Base-by-base conservation (phyloP, 331 rosid genomes). In the Stylosanthes scabra region DNA sequence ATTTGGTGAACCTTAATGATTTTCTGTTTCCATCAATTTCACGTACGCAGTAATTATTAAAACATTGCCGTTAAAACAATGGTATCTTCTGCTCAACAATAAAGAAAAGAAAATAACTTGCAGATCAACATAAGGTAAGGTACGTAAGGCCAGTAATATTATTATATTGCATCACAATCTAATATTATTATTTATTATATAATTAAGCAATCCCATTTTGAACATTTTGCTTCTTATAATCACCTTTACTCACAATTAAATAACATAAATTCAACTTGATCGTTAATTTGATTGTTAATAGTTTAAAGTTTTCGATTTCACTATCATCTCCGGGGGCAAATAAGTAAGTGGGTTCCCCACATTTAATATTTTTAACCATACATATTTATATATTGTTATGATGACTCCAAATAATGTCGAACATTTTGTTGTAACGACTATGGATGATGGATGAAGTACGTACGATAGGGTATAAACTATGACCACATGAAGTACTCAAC, bases 1-100 rank as follows among this genome's bases (percentile, higher is more conserved):
- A 29, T 42, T 11, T 27, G 72, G 54, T 16, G 67, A 75, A 10
- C 39, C 66, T 74, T 65, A 56, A 55, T 74, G 79, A 56, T 59
- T 66, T 75, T 66, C 44, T 75, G 59, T 56, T 29, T 71, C 45
- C 15, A 11, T 71, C 15, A 27, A 25, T 25, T 66, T 65, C 57
- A 42, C 34, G 8, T 45, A 42, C 34, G 5, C 47, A 5, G 72
- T 56, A 29, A 63, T 46, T 46, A 31, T 31, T 14, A 51, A 57
- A 54, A n/a, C 72, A 74, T 42, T 55, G 39, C 34, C 79, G 44
- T 11, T 64, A 74, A 28, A 74, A 66, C 66, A 56, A 8, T 39
- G 71, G 79, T 45, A 55, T 64, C 79, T 55, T 64, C 79, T 55
- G 39, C 25, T n/a, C n/a, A n/a, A n/a, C n/a, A n/a, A n/a, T n/a